Percentiles rank a stretch among this genome's conserved stretches.
Conservation (phyloP, 1,139 yeast species). For the Torulaspora globosa region DNA sequence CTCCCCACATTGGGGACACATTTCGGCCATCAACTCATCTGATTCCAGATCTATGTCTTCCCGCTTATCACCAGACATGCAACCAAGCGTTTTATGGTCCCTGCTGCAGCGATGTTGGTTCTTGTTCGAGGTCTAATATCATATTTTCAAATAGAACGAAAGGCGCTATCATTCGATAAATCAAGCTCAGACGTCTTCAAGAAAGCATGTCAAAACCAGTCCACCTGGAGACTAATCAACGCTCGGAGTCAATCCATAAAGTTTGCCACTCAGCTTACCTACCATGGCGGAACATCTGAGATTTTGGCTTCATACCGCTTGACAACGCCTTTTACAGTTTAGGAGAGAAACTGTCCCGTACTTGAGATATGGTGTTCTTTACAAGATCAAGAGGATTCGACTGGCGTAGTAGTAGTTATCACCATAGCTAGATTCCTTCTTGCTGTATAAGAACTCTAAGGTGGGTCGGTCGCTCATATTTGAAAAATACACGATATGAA, state of each 20-base stretch:
- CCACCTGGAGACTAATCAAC: too few species aligned
- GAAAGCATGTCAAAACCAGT: neutral
- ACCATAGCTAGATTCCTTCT: neutral
- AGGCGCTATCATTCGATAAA: neutral
- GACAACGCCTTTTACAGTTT: too few species aligned
- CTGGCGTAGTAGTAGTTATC: neutral
- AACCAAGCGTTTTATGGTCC: neutral
- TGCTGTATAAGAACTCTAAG: neutral
- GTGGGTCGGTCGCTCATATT: neutral
- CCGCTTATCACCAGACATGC: conserved; percentile 1
- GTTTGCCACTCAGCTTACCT: too few species aligned
- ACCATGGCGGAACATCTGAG: too few species aligned
- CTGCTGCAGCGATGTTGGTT: neutral
- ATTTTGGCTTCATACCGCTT: too few species aligned
- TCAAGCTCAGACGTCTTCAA: neutral
- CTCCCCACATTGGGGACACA: conserved; percentile 32
- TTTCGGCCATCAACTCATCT: conserved; percentile 2
- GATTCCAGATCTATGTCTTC: conserved; percentile 2
- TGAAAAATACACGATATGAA: neutral
- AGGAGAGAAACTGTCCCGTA: too few species aligned
- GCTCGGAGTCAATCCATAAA: too few species aligned
- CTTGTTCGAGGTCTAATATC: neutral
- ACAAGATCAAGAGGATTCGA: neutral
- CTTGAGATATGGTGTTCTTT: neutral
- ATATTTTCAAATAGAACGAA: neutral